These are phyloP conservation scores for Globisporangium acanthophoron DNA, from an alignment of 352 stramenopile genomes.

Conservation along the genomic window DNA sequence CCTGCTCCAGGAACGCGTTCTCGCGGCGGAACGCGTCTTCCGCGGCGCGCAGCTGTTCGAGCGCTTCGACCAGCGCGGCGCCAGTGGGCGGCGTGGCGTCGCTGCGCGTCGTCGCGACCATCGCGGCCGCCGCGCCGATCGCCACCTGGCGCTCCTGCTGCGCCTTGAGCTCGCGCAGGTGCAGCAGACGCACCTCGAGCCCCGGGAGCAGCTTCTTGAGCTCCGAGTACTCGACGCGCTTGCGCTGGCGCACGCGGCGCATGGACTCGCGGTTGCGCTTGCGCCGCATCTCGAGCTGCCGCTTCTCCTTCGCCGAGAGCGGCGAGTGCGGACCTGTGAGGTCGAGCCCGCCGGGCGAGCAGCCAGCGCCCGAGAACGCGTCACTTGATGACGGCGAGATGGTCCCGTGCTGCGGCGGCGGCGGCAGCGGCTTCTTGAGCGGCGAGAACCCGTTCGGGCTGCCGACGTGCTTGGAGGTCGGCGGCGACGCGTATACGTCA, in stretches of 20 bases:
- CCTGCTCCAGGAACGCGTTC: conserved; percentile 9
- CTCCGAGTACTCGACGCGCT: conserved; percentile 11
- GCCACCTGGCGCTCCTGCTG: conserved; percentile 2
- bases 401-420: no score
- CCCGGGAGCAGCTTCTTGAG: conserved; percentile 7
- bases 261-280: conserved; percentile 29
- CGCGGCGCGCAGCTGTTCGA: conserved; percentile 11
- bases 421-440: neutral
- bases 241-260: conserved; percentile 20
- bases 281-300: conserved; percentile 17
- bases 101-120: neutral
- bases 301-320: conserved; percentile 9
- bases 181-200: conserved; percentile 2
- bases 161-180: conserved; percentile 1
- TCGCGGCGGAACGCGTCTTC: conserved; percentile 10
- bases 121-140: neutral
- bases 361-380: conserved; percentile 1
- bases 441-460: neutral
- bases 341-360: neutral
- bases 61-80: neutral
- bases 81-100: neutral
- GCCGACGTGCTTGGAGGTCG: neutral
- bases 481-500: neutral
- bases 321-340: conserved; percentile 1
- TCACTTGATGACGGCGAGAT: conserved; percentile 2